These are phyloP conservation scores for Vigna radiata DNA, from an alignment of 306 rosid genomes.

Conservation along the genomic window DNA sequence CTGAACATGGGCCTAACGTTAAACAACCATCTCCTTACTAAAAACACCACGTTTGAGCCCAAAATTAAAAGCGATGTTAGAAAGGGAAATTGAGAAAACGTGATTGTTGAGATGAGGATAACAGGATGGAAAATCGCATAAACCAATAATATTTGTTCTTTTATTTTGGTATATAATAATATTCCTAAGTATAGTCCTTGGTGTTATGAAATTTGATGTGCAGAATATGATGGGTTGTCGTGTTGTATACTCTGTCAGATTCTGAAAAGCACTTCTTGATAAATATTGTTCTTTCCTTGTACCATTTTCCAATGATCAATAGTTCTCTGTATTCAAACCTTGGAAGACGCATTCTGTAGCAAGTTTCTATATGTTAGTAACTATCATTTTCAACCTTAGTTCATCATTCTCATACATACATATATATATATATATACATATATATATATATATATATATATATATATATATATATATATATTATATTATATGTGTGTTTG, in stretches of 20 bases:
- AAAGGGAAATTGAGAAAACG: neutral
- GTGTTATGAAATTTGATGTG: neutral
- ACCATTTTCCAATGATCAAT: neutral
- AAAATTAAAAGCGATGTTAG: neutral
- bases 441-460: too few species aligned
- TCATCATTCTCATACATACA: too few species aligned
- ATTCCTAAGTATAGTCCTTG: constrained; percentile 7
- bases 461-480: too few species aligned
- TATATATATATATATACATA: too few species aligned
- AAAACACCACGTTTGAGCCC: neutral
- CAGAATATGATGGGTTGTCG: neutral
- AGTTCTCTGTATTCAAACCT: neutral
- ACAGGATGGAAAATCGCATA: neutral
- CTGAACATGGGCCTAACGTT: too few species aligned
- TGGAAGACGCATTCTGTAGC: too few species aligned
- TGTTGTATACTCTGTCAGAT: neutral
- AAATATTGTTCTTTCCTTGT: neutral
- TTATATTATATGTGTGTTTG: too few species aligned
- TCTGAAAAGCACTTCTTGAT: neutral
- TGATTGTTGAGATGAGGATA: neutral
- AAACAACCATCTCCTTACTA: too few species aligned
- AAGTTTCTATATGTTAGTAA: too few species aligned
- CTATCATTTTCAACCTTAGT: too few species aligned
- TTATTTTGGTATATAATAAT: constrained; percentile 4
- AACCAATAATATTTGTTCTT: neutral